Percentiles rank a stretch among this genome's conserved stretches.
Evolutionary conservation across 169 alveolate species (phyloP).

Genomic region (Plasmodium ovale): DNA sequence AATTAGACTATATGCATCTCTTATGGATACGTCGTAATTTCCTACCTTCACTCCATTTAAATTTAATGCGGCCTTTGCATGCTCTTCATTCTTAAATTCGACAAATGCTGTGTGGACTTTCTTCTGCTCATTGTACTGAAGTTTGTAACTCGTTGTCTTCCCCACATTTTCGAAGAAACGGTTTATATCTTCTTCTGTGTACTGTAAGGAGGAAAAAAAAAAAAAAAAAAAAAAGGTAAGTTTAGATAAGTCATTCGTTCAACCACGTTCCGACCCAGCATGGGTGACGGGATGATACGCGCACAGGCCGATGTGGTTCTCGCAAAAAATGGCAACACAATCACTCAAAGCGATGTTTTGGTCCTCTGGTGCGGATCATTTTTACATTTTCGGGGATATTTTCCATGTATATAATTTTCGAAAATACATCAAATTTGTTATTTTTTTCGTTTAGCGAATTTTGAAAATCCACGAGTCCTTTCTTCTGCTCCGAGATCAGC

Average conservation of each 20-base stretch:
- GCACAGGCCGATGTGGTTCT: no score
- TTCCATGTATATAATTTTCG: conserved; percentile 70
- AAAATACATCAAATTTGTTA: conserved; percentile 68
- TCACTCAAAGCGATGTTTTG: no score
- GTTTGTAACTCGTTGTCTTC: conserved; percentile 53
- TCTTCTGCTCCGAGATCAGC: conserved; percentile 31
- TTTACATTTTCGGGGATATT: conserved; percentile 63
- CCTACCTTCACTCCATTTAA: conserved; percentile 65
- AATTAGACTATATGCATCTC: conserved; percentile 73
- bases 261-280: not conserved
- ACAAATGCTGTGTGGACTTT: conserved; percentile 66
- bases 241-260: not conserved
- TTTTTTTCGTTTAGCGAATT: conserved; percentile 50
- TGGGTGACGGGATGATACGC: no score
- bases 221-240: not conserved
- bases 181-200: conserved; percentile 61
- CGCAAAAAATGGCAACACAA: no score
- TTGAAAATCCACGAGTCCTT: conserved; percentile 65
- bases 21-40: conserved; percentile 32
- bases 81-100: conserved; percentile 77
- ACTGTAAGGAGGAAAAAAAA: conserved; percentile 25
- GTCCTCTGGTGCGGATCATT: no score
- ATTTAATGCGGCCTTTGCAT: conserved; percentile 78
- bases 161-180: conserved; percentile 77
- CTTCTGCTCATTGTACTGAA: conserved; percentile 51